These are phyloP conservation scores for Cutaneotrichosporon sp. DNA, from an alignment of 1,284 basidiomycete genomes.

Conservation along the genomic window DNA sequence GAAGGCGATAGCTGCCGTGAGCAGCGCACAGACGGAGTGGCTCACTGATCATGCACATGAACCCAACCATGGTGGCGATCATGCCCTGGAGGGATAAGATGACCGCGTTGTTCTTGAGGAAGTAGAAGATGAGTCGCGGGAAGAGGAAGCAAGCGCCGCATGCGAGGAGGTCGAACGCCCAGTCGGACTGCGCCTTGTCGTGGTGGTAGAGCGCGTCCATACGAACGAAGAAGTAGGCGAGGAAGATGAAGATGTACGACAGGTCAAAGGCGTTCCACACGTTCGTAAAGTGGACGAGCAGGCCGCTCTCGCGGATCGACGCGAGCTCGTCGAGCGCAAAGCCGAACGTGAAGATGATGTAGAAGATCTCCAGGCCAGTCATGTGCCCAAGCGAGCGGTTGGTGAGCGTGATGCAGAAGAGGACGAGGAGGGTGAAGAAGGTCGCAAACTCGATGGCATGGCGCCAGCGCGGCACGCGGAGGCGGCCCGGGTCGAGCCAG, in stretches of 20 bases:
- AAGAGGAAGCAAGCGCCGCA: conserved; percentile 85
- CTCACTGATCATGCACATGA: conserved; percentile 71
- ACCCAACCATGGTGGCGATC: conserved; percentile 73
- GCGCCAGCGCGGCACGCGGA: conserved; percentile 79
- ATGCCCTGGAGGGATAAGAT: conserved; percentile 68
- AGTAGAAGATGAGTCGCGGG: conserved; percentile 82
- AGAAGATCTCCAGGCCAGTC: conserved; percentile 65
- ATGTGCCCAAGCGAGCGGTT: conserved; percentile 60
- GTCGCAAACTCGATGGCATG: conserved; percentile 76
- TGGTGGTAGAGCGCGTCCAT: conserved; percentile 63
- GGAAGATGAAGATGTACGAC: conserved; percentile 69
- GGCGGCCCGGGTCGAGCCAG: conserved; percentile 73
- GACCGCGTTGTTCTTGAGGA: conserved; percentile 78
- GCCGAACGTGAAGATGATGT: conserved; percentile 71
- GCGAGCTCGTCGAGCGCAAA: conserved; percentile 67
- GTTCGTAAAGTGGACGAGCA: conserved; percentile 80
- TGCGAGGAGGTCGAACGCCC: conserved; percentile 78
- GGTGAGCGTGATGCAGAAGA: conserved; percentile 61
- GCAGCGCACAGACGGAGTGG: not conserved
- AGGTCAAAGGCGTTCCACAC: conserved; percentile 87
- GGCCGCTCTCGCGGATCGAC: conserved; percentile 68
- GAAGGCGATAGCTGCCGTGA: conserved; percentile 58
- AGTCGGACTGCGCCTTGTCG: conserved; percentile 63
- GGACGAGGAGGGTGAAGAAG: conserved; percentile 64
- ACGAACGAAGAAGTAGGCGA: conserved; percentile 68